Evolutionary conservation across 108 stramenopile species (phyloP).

Genomic region (Skeletonema marinoi): DNA sequence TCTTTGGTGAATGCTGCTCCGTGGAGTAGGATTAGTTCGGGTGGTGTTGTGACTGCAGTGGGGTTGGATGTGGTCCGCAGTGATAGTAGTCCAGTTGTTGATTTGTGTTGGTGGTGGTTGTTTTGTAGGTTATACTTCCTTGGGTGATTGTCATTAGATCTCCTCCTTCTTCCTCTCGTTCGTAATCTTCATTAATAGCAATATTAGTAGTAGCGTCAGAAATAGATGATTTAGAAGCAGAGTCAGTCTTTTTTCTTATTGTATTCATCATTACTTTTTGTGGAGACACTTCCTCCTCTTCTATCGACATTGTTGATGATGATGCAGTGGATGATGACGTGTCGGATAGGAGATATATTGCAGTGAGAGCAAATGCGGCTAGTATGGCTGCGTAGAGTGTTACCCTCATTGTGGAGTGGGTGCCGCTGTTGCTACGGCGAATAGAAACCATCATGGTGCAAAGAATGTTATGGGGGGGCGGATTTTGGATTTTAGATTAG

Average conservation of each 20-base stretch:
- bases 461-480: not conserved
- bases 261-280: not conserved
- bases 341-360: not conserved
- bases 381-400: slow-evolving; percentile 2
- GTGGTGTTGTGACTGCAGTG: not conserved
- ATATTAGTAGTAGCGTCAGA: not conserved
- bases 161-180: slow-evolving; percentile 1
- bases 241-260: not conserved
- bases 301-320: not conserved
- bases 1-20: slow-evolving; percentile 78
- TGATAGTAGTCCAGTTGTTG: slow-evolving; percentile 28
- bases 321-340: not conserved
- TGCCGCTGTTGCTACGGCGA: not conserved
- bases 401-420: not conserved
- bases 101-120: not conserved
- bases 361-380: not conserved
- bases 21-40: slow-evolving; percentile 69
- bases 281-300: not conserved
- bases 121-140: not conserved
- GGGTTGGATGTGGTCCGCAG: slow-evolving; percentile 26
- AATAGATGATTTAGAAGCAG: too few relatives aligned
- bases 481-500: not conserved
- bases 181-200: not conserved
- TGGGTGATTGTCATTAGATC: not conserved
- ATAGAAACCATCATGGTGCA: not conserved